Base-by-base conservation (phyloP, 2,329 filamentous ascomycete genomes). In the Penicillium janthinellum region DNA sequence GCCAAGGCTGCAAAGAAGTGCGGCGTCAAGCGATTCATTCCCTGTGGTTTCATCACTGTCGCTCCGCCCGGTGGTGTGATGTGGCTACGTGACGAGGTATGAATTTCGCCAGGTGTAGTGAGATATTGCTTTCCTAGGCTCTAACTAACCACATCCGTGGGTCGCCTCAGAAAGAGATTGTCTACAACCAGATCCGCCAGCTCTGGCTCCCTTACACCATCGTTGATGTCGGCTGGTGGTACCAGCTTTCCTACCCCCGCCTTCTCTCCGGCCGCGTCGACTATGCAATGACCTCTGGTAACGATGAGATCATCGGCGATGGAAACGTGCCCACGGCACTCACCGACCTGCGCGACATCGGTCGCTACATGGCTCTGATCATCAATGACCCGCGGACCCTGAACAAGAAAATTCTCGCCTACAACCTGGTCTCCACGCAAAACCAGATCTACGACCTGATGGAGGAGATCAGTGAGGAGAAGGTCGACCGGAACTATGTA, bases 211-310 rank as follows among this genome's bases (percentile, higher is more conserved):
- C 82, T 0, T 87, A 82, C 71, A 86, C 84, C 5, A 74, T 84
- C 65, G 80, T 86, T 52, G 84, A 87, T 61, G 78, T 85, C 12
- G 84, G 84, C n/a, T 84, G 76, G 75, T 87, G 84, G 85, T 82
- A 84, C 66, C 82, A 86, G 64, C 64, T 82, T 34, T 72, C 74
- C 5, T 75, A 80, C 56, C 79, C 79, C 12, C 67, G 66, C n/a
- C 67, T 84, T 0, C 75, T 78, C n/a, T 79, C 76, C 15, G 80
- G 82, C 10, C 70, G 71, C 39, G 71, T 77, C n/a, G 81, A 83
- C 64, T 80, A 81, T 60, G 75, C 75, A 22, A 67, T 78, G 59
- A 69, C 73, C 3, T 65, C 70, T 0, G 69, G 73, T 1, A 71
- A 74, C 20, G 70, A 76, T 37, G 70, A 72, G 39, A 75, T 85